Base-by-base conservation (phyloP, 2,329 filamentous ascomycete species). In the Colletotrichum coccodes region DNA sequence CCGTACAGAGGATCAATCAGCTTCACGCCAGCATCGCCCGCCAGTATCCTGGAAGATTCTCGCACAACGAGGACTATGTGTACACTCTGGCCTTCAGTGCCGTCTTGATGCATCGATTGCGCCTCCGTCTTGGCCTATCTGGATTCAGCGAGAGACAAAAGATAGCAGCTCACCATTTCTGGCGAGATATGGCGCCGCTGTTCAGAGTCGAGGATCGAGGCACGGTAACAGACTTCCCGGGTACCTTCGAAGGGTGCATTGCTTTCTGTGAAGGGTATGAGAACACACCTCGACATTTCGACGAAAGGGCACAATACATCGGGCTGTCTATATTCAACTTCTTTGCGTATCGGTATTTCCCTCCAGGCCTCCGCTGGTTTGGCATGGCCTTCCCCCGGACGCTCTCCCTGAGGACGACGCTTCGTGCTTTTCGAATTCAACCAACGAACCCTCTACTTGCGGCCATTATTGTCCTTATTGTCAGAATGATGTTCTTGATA, bases 1-100 rank as follows among this genome's bases (percentile, higher is more conserved):
- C 60, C 0, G 49, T 62, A 23, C 47, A 54, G 0, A 42, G 49
- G 18, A 62, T 62, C 28, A 62, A 62, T n/a, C 26, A 56, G 28
- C 38, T 62, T 3, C 60, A 62, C 6, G 38, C 60, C 9, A 36
- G 49, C 3, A 9, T 54, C 26, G 49, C 60, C 9, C 21, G 6
- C 1, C 60, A 30, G 18, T 62, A 54, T 11, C 47, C n/a, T 32
- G 38, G 38, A n/a, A 18, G 23, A 2, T 62, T 56, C 36, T 54
- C 49, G 11, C 49, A 62, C 49, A 54, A 54, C n/a, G 60, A 56
- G 30, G 60, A 62, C 60, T 62, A 62, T 28, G 14, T 62, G 18
- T 62, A 62, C 49, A 46, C 49, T 7, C 18, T 54, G 3, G 16
- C 60, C 0, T 56, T 62, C 49, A 54, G 49, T 49, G 38, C 60